Evolutionary conservation across 83 land plant species (phyloP).

Genomic region (Diphasiastrum complanatum): DNA sequence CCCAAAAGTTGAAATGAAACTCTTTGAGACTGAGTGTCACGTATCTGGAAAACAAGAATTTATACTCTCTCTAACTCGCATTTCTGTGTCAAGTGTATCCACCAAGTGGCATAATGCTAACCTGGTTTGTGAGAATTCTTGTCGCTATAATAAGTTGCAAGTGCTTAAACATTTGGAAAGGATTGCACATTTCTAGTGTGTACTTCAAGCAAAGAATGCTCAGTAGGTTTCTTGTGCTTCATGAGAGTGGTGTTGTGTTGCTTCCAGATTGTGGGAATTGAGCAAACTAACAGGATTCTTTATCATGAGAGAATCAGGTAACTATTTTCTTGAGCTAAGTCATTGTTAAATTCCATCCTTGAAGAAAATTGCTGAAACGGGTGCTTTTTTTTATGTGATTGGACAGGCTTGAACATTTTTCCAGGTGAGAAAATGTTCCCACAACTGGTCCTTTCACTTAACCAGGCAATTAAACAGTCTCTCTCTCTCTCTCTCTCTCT

Average conservation of each 20-base stretch:
- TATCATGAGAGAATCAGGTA: constrained; percentile 91
- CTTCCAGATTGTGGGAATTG: constrained; percentile 69
- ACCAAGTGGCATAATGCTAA: constrained; percentile 68
- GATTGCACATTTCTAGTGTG: not conserved
- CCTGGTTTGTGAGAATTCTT: constrained; percentile 42
- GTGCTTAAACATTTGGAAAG: not conserved
- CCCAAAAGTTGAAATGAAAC: constrained; percentile 65
- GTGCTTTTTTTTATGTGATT: constrained; percentile 14
- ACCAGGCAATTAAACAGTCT: not conserved
- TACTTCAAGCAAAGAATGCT: not conserved
- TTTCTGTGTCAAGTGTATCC: constrained; percentile 25
- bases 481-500: not conserved
- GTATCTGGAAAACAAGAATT: constrained; percentile 46
- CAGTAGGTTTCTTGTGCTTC: not conserved
- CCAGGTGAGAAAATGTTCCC: constrained; percentile 34
- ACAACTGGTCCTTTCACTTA: not conserved
- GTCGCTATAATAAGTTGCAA: not conserved
- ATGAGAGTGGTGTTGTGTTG: too few relatives aligned
- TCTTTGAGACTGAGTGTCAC: constrained; percentile 38
- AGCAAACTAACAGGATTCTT: constrained; percentile 57
- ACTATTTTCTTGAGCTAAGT: not conserved
- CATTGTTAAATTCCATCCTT: not conserved
- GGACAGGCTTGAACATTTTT: constrained; percentile 63
- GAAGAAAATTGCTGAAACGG: not conserved
- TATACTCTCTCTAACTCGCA: constrained; percentile 44